Percentiles rank a stretch among this genome's conserved stretches.
phyloP scores from a whole-genome alignment of 345 rosid species.

The Gynandropsis gynandra region DNA sequence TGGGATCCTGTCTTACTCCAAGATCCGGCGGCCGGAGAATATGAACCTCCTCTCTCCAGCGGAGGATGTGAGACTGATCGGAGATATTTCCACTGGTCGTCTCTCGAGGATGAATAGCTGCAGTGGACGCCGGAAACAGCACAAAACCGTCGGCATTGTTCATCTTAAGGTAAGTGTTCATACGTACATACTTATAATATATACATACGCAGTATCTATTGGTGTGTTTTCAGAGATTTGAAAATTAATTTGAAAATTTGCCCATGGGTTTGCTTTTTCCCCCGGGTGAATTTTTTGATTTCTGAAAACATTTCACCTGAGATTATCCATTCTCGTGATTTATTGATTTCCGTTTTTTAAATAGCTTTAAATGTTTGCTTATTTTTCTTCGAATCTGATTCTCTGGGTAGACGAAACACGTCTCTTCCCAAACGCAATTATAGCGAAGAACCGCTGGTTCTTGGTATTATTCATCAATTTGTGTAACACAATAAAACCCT shows the following conservation, averaged over 20 bases:
- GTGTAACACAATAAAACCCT: not conserved
- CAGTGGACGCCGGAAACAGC: constrained; percentile 51
- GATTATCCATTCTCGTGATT: not conserved
- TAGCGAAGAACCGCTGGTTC: too few relatives aligned
- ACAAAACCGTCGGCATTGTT: constrained; percentile 70
- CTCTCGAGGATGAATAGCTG: constrained; percentile 46
- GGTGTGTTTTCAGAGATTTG: not conserved
- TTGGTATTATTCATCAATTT: too few relatives aligned
- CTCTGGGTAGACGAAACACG: too few relatives aligned
- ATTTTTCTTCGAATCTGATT: too few relatives aligned
- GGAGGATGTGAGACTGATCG: constrained; percentile 75
- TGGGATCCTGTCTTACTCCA: constrained; percentile 75
- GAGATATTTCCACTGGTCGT: constrained; percentile 57
- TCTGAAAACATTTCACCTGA: not conserved
- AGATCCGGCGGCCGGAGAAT: constrained; percentile 64
- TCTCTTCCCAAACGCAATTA: too few relatives aligned
- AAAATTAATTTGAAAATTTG: not conserved
- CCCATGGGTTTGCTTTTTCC: not conserved
- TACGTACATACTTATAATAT: too few relatives aligned
- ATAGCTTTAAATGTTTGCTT: too few relatives aligned
- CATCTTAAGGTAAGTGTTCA: constrained; percentile 59
- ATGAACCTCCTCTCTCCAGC: constrained; percentile 36
- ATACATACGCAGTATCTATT: too few relatives aligned
- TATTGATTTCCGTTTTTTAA: not conserved
- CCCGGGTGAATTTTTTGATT: too few relatives aligned